These are phyloP conservation scores for Penicillium longicatenatum DNA, from an alignment of 495 filamentous ascomycete species.

Conservation along the genomic window DNA sequence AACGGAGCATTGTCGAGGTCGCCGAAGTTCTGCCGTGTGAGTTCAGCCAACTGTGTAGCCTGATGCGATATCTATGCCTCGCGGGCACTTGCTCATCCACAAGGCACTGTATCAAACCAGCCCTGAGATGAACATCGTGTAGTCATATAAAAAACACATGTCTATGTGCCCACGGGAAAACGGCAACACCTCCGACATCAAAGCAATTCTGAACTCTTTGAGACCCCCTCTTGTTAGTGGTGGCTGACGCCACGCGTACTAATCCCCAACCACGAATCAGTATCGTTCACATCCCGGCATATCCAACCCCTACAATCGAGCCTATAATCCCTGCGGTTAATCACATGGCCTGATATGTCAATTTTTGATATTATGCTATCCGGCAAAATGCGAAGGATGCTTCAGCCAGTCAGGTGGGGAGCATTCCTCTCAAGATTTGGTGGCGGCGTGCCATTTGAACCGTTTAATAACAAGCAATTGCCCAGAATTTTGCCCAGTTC, in stretches of 20 bases:
- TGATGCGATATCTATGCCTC: too few species aligned
- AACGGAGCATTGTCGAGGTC: not conserved
- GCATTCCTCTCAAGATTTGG: not conserved
- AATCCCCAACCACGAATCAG: not conserved
- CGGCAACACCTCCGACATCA: not conserved
- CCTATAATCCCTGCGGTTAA: not conserved
- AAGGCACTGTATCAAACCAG: too few species aligned
- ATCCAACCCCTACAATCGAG: not conserved
- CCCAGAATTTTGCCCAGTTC: not conserved
- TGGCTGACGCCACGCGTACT: constrained; percentile 1
- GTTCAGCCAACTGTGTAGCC: too few species aligned
- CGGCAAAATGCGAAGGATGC: not conserved
- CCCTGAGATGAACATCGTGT: too few species aligned
- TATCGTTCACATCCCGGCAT: not conserved
- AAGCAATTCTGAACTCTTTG: not conserved
- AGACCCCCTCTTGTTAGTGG: not conserved
- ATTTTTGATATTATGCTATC: not conserved
- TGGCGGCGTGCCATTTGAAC: not conserved
- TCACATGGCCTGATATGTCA: not conserved
- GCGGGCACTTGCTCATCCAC: too few species aligned
- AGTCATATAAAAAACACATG: too few species aligned
- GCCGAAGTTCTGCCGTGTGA: too few species aligned
- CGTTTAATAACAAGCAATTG: not conserved
- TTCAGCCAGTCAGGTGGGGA: not conserved
- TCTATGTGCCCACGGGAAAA: not conserved